Base-by-base conservation (phyloP, 306 rosid species). In the Senna tora region DNA sequence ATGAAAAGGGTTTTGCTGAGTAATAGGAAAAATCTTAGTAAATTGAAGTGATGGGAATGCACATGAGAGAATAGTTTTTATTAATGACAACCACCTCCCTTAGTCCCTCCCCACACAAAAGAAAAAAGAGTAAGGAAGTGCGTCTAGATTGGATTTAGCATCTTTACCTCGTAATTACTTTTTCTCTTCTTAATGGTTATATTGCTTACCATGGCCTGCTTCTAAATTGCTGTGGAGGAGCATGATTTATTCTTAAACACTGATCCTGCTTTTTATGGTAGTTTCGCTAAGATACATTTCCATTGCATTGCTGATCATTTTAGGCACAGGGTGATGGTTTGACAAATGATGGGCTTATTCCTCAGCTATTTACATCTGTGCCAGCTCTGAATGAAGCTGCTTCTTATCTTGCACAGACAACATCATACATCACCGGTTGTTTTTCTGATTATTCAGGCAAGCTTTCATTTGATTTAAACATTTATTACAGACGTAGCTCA, bases 321-420 rank as follows among this genome's bases (percentile, higher is more conserved):
- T 86, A 79, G 86, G 75, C 62, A 46, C 86, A 77, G 80, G 84
- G 71, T 72, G 84, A 85, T 69, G 75, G 72, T 60, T 58, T 76
- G 75, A 39, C 73, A 72, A 66, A 74, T 65, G 91, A 86, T 65
- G 90, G 96, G 45, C 69, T 88, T 73, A 75, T 91, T 75, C 99
- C 96, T 75, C 90, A 88, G 34, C 77, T 95, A 47, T 83, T 91
- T 77, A 89, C 96, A 22, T 91, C 97, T 28, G 83, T 95, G 45
- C 96, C 99, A n/a, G 75, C 90, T 58, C 87, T 95, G 54, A 86
- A 84, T 71, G 96, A 87, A 0, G 99, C 97, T 65, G 97, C 97
- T 54, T 84, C 97, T 66, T 95, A 91, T 80, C 67, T 95, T 59
- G 86, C 96, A 60, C 95, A 87, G 79, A 91, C 95, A 75, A 86